Conservation (phyloP, 495 filamentous ascomycete genomes). For the Tuber microsphaerosporum region DNA sequence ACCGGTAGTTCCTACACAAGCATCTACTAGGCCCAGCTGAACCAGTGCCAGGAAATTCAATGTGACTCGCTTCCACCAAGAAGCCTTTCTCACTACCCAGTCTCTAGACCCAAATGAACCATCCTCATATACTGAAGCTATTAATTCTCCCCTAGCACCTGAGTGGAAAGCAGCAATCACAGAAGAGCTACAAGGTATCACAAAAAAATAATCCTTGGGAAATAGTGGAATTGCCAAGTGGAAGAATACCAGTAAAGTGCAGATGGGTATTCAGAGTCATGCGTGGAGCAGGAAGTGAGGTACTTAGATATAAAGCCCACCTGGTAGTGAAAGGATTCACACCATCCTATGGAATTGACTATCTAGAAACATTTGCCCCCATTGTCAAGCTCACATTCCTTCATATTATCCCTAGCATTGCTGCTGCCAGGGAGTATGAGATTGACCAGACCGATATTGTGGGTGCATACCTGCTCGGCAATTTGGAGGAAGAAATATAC, state of each 20-base stretch:
- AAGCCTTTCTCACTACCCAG: no score
- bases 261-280: neutral
- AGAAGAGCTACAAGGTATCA: neutral
- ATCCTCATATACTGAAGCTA: no score
- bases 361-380: neutral
- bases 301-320: neutral
- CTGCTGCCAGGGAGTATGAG: neutral
- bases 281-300: neutral
- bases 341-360: neutral
- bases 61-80: no score
- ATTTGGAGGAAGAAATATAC: neutral
- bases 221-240: neutral
- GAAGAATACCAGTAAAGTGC: neutral
- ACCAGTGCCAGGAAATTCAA: no score
- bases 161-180: no score
- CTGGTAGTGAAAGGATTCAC: neutral
- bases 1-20: no score
- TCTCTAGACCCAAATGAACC: no score
- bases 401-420: neutral
- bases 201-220: neutral
- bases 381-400: neutral
- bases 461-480: neutral
- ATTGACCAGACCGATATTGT: neutral
- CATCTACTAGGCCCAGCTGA: no score
- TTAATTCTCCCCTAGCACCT: no score